These are phyloP conservation scores for Ceratonia siliqua DNA, from an alignment of 306 rosid genomes.

Conservation along the genomic window DNA sequence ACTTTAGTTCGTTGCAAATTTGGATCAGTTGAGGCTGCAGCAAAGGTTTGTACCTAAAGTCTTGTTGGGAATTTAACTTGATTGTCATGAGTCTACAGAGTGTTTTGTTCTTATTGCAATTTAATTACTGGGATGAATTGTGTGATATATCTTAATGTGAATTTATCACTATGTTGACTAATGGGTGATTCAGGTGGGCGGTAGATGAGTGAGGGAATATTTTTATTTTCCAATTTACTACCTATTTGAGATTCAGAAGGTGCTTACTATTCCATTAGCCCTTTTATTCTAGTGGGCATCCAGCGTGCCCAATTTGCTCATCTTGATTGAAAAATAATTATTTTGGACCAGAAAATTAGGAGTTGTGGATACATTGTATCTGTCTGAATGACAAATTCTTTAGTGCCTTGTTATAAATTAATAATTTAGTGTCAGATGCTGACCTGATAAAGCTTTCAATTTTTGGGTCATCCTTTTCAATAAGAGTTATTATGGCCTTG, in stretches of 20 bases:
- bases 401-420: not conserved
- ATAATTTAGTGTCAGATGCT: not conserved
- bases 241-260: not conserved
- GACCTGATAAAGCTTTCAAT: not conserved
- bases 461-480: not conserved
- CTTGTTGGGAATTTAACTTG: not conserved
- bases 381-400: not conserved
- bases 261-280: not conserved
- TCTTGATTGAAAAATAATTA: not conserved
- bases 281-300: not conserved
- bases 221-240: not conserved
- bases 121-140: not conserved
- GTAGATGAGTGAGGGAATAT: not conserved
- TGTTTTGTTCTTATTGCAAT: not conserved
- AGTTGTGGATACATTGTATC: not conserved
- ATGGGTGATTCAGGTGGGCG: not conserved
- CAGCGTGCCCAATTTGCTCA: not conserved
- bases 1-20: constrained; percentile 70
- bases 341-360: not conserved
- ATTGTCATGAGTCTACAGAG: not conserved
- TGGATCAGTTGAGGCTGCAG: constrained; percentile 83
- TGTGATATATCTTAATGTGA: not conserved
- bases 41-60: constrained; percentile 58
- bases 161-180: not conserved
- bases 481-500: not conserved